Evolutionary conservation across 768 basidiomycete species (phyloP).

Genomic region (Pilatotrama ljubarskyi): DNA sequence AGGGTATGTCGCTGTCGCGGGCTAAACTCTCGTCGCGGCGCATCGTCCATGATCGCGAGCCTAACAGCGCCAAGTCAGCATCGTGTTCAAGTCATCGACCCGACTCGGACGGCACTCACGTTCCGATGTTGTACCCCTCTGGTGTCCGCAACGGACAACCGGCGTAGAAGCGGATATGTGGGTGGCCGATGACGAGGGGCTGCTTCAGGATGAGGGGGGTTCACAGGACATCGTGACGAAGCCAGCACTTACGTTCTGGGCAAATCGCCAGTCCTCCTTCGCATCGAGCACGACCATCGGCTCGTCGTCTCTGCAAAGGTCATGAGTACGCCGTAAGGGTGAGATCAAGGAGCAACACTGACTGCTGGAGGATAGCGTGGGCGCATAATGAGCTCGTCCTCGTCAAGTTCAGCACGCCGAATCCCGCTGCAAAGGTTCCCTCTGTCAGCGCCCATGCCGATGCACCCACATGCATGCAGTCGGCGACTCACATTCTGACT

Average conservation of each 20-base stretch:
- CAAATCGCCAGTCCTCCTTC: constrained; percentile 83
- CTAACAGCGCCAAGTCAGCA: constrained; percentile 36
- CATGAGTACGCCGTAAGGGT: background rate
- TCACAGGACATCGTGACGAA: background rate
- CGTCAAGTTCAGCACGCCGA: constrained; percentile 44
- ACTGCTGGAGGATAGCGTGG: constrained; percentile 83
- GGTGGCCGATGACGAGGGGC: constrained; percentile 69
- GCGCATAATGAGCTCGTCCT: constrained; percentile 76
- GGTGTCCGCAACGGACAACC: constrained; percentile 87
- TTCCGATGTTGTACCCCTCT: constrained; percentile 89
- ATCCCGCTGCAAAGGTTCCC: constrained; percentile 41
- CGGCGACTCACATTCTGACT: constrained; percentile 73
- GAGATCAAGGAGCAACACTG: constrained; percentile 20
- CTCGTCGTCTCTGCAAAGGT: constrained; percentile 65
- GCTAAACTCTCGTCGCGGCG: constrained; percentile 80
- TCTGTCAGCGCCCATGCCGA: background rate
- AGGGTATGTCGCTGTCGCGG: constrained; percentile 88
- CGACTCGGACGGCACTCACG: constrained; percentile 42
- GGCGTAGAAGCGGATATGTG: constrained; percentile 84
- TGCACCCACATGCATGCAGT: background rate
- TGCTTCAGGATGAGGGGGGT: constrained; percentile 31
- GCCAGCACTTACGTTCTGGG: constrained; percentile 63
- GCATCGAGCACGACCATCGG: constrained; percentile 86
- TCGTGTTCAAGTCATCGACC: background rate
- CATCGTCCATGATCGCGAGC: constrained; percentile 81